Conservation (phyloP, 805 yeast genomes). For the Candida pseudofarinosa region DNA sequence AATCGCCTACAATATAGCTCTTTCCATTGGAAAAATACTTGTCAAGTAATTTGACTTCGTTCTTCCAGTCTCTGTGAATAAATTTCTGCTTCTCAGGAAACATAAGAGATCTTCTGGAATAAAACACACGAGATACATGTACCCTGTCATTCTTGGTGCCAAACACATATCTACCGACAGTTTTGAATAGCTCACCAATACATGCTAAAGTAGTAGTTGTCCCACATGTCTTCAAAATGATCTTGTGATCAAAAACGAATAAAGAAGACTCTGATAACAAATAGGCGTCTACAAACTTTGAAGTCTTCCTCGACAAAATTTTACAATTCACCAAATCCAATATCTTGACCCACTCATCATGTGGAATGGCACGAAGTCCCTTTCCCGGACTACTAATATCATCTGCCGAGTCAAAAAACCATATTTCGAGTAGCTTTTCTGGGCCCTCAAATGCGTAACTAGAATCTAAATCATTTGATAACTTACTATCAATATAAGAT, state of each 20-base stretch:
- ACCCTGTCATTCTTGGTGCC: slow-evolving; percentile 20
- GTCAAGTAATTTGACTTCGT: slow-evolving; percentile 71
- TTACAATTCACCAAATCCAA: slow-evolving; percentile 85
- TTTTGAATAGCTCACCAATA: slow-evolving; percentile 56
- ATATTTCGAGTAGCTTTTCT: slow-evolving; percentile 84
- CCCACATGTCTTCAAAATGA: slow-evolving; percentile 92
- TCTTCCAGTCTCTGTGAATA: slow-evolving; percentile 81
- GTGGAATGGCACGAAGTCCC: slow-evolving; percentile 63
- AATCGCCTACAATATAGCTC: slow-evolving; percentile 71
- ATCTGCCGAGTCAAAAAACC: slow-evolving; percentile 62
- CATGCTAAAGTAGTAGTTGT: slow-evolving; percentile 88
- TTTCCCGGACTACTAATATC: slow-evolving; percentile 32
- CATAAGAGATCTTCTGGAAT: slow-evolving; percentile 89
- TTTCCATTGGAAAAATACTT: slow-evolving; percentile 58
- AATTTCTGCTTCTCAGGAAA: slow-evolving; percentile 81
- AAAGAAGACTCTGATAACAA: slow-evolving; percentile 84
- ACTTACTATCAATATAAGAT: slow-evolving; percentile 69
- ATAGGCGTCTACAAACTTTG: slow-evolving; percentile 70
- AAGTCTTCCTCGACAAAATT: slow-evolving; percentile 72
- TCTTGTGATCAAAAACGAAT: slow-evolving; percentile 81
- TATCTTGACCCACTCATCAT: slow-evolving; percentile 64
- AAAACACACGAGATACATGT: slow-evolving; percentile 66
- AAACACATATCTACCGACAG: slow-evolving; percentile 24
- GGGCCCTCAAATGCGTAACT: slow-evolving; percentile 96
- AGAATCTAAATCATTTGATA: slow-evolving; percentile 78